These are phyloP conservation scores for Ascochyta pisi DNA, from an alignment of 2,329 filamentous ascomycete species.

Conservation along the genomic window DNA sequence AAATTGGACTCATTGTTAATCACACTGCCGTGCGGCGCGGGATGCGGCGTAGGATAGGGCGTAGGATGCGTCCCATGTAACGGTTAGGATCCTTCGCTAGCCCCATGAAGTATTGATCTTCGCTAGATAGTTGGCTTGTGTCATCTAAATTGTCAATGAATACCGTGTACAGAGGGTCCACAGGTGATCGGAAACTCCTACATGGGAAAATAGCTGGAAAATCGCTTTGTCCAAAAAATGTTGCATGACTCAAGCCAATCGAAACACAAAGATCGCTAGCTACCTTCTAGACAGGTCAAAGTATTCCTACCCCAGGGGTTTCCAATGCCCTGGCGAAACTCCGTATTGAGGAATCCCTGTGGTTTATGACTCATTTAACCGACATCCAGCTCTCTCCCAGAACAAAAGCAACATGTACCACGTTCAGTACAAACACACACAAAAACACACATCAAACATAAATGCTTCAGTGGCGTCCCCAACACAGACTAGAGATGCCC, in stretches of 20 bases:
- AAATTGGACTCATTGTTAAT: conserved; percentile 1
- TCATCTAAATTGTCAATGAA: neutral
- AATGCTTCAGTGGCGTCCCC: neutral
- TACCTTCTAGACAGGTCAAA: too few species aligned
- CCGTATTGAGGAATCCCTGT: neutral
- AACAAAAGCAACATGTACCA: neutral
- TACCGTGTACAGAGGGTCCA: neutral
- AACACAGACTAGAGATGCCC: too few species aligned
- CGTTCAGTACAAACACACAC: neutral
- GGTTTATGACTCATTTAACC: neutral
- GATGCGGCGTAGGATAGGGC: neutral
- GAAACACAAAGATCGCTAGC: neutral
- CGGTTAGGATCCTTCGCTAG: conserved; percentile 1
- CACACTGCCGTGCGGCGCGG: conserved; percentile 1
- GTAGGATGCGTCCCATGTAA: conserved; percentile 2
- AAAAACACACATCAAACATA: neutral
- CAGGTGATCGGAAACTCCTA: neutral
- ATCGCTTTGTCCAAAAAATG: neutral
- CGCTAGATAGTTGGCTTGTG: neutral
- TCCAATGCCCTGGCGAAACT: neutral
- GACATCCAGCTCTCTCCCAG: neutral
- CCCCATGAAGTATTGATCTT: neutral
- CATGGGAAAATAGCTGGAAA: neutral
- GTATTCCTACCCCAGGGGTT: neutral
- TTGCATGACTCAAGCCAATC: neutral